These are phyloP conservation scores for Aethionema arabicum DNA, from an alignment of 345 rosid genomes.

Conservation along the genomic window DNA sequence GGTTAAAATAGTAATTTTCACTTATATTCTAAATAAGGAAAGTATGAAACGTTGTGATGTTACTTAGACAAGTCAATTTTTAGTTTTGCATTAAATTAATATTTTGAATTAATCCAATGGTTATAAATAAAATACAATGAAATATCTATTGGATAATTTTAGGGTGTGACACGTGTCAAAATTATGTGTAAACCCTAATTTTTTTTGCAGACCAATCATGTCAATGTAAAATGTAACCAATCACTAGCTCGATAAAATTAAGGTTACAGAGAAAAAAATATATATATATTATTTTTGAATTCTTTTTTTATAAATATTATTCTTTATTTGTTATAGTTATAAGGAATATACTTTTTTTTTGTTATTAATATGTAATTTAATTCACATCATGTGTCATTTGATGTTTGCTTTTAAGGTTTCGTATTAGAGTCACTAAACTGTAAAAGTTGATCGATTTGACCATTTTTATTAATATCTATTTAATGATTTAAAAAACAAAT, in stretches of 20 bases:
- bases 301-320: slow-evolving; percentile 12
- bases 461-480: background rate
- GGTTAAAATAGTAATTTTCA: slow-evolving; percentile 11
- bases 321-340: slow-evolving; percentile 28
- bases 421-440: slow-evolving; percentile 51
- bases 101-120: slow-evolving; percentile 22
- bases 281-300: background rate
- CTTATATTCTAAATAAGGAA: slow-evolving; percentile 45
- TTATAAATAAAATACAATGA: slow-evolving; percentile 18
- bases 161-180: slow-evolving; percentile 50
- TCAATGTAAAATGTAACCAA: slow-evolving; percentile 61
- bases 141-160: slow-evolving; percentile 37
- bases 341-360: slow-evolving; percentile 27
- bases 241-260: slow-evolving; percentile 80
- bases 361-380: background rate
- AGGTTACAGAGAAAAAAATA: slow-evolving; percentile 52
- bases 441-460: slow-evolving; percentile 59
- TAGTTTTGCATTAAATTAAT: slow-evolving; percentile 29
- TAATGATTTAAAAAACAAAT: background rate
- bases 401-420: slow-evolving; percentile 54
- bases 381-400: slow-evolving; percentile 39
- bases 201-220: slow-evolving; percentile 65
- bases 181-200: slow-evolving; percentile 34
- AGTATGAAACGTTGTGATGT: slow-evolving; percentile 37
- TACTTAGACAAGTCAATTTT: slow-evolving; percentile 34